Percentiles rank a stretch among this genome's conserved stretches.
Conservation (phyloP, 768 basidiomycete genomes). For the Gautieria morchelliformis region DNA sequence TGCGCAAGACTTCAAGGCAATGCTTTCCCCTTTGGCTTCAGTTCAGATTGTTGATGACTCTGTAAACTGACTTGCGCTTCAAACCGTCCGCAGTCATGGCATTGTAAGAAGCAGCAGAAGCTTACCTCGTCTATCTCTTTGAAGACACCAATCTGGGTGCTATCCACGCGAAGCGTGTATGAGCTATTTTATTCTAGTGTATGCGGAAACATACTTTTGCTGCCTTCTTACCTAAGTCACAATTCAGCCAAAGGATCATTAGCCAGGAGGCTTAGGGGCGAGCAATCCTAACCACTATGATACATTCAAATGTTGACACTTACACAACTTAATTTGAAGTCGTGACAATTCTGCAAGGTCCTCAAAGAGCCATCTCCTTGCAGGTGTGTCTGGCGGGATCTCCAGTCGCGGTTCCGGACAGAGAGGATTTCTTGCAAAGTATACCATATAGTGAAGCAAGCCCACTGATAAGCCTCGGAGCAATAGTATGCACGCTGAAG, state of each 20-base stretch:
- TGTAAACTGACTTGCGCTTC: conserved; percentile 64
- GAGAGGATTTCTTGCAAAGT: neutral
- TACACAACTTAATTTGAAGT: neutral
- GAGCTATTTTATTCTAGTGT: conserved; percentile 28
- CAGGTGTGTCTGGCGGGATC: conserved; percentile 19
- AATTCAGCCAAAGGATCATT: no score
- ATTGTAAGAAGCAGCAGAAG: conserved; percentile 52
- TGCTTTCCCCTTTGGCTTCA: conserved; percentile 10
- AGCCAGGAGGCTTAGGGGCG: no score
- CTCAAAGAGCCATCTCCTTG: conserved; percentile 18
- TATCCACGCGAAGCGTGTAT: conserved; percentile 48
- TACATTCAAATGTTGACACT: no score
- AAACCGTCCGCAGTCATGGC: conserved; percentile 63
- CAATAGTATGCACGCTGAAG: conserved; percentile 19
- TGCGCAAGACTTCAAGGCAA: conserved; percentile 40
- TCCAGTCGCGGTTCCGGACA: conserved; percentile 20
- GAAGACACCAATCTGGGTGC: conserved; percentile 60
- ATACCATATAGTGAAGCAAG: neutral
- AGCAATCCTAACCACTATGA: no score
- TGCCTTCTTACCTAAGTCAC: no score
- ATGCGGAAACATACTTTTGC: neutral
- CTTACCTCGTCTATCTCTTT: conserved; percentile 65
- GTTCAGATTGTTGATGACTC: conserved; percentile 17
- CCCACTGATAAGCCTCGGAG: conserved; percentile 17
- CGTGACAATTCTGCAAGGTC: conserved; percentile 62